Conservation (phyloP, 225 moss, liverwort and hornwort genomes). For the Neckera pumila region DNA sequence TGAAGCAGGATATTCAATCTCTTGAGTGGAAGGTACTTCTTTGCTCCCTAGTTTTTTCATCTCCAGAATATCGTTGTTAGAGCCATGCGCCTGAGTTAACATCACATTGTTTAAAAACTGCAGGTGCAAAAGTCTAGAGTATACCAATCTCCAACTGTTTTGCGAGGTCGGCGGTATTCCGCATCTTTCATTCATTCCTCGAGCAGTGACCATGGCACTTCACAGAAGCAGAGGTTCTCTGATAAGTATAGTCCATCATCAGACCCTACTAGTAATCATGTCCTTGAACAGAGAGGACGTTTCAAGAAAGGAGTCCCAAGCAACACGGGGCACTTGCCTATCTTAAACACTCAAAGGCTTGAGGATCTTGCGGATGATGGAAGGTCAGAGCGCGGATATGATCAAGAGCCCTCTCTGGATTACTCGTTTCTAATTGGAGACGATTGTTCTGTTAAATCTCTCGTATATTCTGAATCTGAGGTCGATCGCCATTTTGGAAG, state of each 20-base stretch:
- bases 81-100: not conserved
- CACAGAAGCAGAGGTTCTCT: not conserved
- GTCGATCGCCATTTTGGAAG: not conserved
- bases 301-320: not conserved
- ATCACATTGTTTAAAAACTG: not conserved
- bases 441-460: slow-evolving; percentile 14
- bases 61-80: not conserved
- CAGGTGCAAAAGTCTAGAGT: slow-evolving; percentile 5
- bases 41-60: not conserved
- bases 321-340: not conserved
- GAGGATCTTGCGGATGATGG: slow-evolving; percentile 12
- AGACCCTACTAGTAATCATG: not conserved
- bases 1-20: slow-evolving; percentile 34
- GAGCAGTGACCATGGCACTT: not conserved
- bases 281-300: not conserved
- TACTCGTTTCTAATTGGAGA: slow-evolving; percentile 11
- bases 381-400: slow-evolving; percentile 3
- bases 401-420: slow-evolving; percentile 10
- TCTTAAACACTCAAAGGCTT: not conserved
- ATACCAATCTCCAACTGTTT: slow-evolving; percentile 9
- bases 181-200: not conserved
- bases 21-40: slow-evolving; percentile 23
- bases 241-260: not conserved
- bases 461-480: slow-evolving; percentile 7
- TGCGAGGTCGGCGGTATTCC: slow-evolving; percentile 8